A percentile compares a stretch with the other conserved stretches of the same genome.
Evolutionary conservation across 129 eudicot species (phyloP).

Genomic region (Artemisia annua): DNA sequence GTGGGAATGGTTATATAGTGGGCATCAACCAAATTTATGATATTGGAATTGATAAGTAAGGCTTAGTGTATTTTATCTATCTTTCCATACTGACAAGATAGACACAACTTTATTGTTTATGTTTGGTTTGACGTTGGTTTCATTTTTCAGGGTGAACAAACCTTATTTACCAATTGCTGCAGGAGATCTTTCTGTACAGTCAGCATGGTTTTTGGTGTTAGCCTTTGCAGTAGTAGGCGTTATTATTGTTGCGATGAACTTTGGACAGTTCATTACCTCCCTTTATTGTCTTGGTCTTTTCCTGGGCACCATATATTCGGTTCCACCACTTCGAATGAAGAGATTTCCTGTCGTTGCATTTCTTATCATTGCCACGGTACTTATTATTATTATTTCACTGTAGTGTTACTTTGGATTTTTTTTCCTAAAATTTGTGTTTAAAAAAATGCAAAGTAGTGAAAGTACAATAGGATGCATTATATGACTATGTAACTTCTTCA

Average conservation of each 20-base stretch:
- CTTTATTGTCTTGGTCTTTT: slow-evolving; percentile 92
- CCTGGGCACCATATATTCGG: slow-evolving; percentile 95
- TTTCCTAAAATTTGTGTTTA: too few species aligned
- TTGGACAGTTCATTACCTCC: slow-evolving; percentile 80
- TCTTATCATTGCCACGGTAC: slow-evolving; percentile 95
- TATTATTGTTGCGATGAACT: slow-evolving; percentile 75
- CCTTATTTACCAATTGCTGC: slow-evolving; percentile 98
- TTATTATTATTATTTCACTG: slow-evolving; percentile 16
- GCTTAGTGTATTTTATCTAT: slow-evolving; percentile 10
- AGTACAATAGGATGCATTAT: background rate
- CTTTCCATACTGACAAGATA: too few species aligned
- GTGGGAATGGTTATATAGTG: slow-evolving; percentile 97
- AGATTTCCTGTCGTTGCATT: slow-evolving; percentile 93
- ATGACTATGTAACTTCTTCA: slow-evolving; percentile 28
- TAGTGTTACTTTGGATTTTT: background rate
- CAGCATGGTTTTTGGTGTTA: slow-evolving; percentile 96
- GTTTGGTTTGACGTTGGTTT: background rate
- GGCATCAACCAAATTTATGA: slow-evolving; percentile 99
- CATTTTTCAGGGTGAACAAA: slow-evolving; percentile 79
- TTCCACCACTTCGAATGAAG: slow-evolving; percentile 97
- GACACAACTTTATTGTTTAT: background rate
- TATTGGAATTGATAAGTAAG: slow-evolving; percentile 98
- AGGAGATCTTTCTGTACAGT: slow-evolving; percentile 94
- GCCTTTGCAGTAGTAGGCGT: slow-evolving; percentile 74
- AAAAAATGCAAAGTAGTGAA: too few species aligned